Base-by-base conservation (phyloP, 352 stramenopile genomes). In the Peronospora tabacina region DNA sequence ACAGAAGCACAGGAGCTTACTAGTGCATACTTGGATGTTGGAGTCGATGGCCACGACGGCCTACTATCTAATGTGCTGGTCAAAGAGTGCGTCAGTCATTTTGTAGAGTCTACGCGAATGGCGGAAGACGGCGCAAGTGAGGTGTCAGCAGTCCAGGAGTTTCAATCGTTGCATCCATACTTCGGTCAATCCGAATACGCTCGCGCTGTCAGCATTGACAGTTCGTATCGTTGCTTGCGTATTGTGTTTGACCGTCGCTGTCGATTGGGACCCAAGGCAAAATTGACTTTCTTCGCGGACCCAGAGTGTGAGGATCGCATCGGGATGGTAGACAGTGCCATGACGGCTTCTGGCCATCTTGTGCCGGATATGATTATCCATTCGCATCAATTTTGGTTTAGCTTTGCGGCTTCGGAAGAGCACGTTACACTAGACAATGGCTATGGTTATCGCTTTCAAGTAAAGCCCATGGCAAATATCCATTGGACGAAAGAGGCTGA, bases 131-230 rank as follows among this genome's bases (percentile, higher is more conserved):
- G 74, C 10, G 41, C 49, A 29, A 47, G 55, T 15, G 47, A 66
- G n/a, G 30, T 39, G 4, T 49, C 57, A 49, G 38, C 51, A 0
- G 43, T 52, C 12, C 44, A 70, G 17, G 82, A 91, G 36, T 89
- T 84, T 37, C 79, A 92, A 44, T 94, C 83, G 3, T 55, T 94
- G 16, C 83, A 94, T 26, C 81, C 83, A 19, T 92, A 94, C 45
- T 92, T 90, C 49, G 81, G 75, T 38, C 76, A 72, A 11, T 90
- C 72, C 33, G 82, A 92, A 10, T 94, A 92, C 49, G 68, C 70
- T n/a, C 64, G 77, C 13, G 68, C 66, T 12, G 78, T 90, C 0
- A 62, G 49, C 10, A 61, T 84, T 2, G 62, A 75, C 13, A 74
- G 59, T 15, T 67, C 70, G 0, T 81, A 70, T 59, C 70, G 70